phyloP scores from a whole-genome alignment of 441 rosid genomes.

The Isatis lusitanica region DNA sequence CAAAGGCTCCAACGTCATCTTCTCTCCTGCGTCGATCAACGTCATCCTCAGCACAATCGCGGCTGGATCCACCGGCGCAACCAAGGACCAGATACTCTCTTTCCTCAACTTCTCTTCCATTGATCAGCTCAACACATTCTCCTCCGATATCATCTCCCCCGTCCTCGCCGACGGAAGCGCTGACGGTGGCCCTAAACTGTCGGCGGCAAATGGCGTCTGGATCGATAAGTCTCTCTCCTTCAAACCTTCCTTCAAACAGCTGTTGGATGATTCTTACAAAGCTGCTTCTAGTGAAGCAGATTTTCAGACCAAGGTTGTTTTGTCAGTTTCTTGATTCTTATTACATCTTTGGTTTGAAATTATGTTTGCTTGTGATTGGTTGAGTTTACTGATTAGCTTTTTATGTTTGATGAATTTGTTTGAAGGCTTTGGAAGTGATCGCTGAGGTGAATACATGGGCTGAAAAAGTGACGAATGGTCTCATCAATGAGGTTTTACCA shows the following conservation, averaged over 20 bases:
- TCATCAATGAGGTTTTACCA: constrained; percentile 71
- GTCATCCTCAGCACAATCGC: constrained; percentile 69
- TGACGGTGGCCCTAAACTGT: constrained; percentile 63
- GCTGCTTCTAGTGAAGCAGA: constrained; percentile 61
- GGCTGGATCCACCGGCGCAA: constrained; percentile 65
- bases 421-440: constrained; percentile 66
- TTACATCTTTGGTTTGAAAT: background rate
- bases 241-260: constrained; percentile 58
- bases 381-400: background rate
- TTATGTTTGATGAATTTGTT: constrained; percentile 17
- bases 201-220: constrained; percentile 74
- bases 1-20: constrained; percentile 53
- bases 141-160: constrained; percentile 57
- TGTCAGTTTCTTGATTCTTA: background rate
- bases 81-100: constrained; percentile 73
- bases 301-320: constrained; percentile 68
- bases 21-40: constrained; percentile 82
- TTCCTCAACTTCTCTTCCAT: constrained; percentile 63
- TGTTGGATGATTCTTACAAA: constrained; percentile 54
- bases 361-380: background rate
- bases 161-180: constrained; percentile 71
- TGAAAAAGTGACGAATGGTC: constrained; percentile 67
- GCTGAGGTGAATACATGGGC: constrained; percentile 75
- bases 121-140: constrained; percentile 58
- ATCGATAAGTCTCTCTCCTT: constrained; percentile 62